Evolutionary conservation across 768 basidiomycete genomes (phyloP).

Genomic region (Agrocybe chaxingu): DNA sequence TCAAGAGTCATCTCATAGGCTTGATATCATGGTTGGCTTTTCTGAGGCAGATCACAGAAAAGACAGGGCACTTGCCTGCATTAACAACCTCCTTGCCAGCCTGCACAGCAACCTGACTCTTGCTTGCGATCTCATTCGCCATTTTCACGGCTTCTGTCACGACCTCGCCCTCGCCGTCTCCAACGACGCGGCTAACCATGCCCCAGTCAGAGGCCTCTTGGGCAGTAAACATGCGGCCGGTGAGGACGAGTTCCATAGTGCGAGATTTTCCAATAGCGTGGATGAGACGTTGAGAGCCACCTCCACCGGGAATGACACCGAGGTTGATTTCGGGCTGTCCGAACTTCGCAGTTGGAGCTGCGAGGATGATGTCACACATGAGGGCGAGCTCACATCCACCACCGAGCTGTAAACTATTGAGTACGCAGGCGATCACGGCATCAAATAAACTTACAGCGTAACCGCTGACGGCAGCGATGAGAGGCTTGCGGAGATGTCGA

Average conservation of each 20-base stretch:
- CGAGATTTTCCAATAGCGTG: slow-evolving; percentile 86
- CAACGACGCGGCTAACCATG: slow-evolving; percentile 78
- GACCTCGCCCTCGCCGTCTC: slow-evolving; percentile 72
- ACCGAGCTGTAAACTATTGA: slow-evolving; percentile 61
- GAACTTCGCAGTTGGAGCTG: slow-evolving; percentile 85
- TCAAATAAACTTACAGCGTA: slow-evolving; percentile 62
- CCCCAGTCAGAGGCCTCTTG: slow-evolving; percentile 87
- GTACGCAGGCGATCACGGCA: neutral
- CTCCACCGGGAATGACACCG: slow-evolving; percentile 92
- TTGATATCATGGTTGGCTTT: slow-evolving; percentile 18
- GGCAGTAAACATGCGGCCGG: slow-evolving; percentile 79
- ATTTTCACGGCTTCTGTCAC: slow-evolving; percentile 84
- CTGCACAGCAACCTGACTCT: slow-evolving; percentile 78
- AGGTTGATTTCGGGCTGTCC: slow-evolving; percentile 97
- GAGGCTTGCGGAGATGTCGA: slow-evolving; percentile 77
- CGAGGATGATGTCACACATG: slow-evolving; percentile 94
- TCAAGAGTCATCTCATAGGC: slow-evolving; percentile 79
- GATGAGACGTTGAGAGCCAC: slow-evolving; percentile 89
- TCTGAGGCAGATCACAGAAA: neutral
- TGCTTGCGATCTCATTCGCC: slow-evolving; percentile 75
- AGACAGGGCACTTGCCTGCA: slow-evolving; percentile 47
- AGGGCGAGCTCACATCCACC: slow-evolving; percentile 97
- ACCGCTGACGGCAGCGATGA: slow-evolving; percentile 95
- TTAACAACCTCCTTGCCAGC: slow-evolving; percentile 95
- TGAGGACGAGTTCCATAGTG: slow-evolving; percentile 92